A percentile compares a stretch with the other conserved stretches of the same genome.
Conservation (phyloP, 768 basidiomycete genomes). For the Coprinopsis strossmayeri region DNA sequence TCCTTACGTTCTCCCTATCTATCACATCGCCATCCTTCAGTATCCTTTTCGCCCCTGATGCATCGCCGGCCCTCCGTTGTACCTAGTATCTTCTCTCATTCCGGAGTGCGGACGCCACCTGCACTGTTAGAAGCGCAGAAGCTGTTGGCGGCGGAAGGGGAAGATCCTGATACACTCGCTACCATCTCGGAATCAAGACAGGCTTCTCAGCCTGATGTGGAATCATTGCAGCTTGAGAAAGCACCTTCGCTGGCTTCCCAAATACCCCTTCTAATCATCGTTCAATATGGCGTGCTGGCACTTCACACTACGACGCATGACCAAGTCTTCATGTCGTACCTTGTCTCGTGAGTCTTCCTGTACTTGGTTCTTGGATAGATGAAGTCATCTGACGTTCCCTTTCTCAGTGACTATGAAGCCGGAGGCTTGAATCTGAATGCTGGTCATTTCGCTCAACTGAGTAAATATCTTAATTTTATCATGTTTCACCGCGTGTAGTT, state of each 20-base stretch:
- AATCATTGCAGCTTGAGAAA: conserved; percentile 39
- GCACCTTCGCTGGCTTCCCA: conserved; percentile 63
- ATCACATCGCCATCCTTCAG: conserved; percentile 23
- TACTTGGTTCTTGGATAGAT: neutral
- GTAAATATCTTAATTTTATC: conserved; percentile 30
- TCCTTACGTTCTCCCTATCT: conserved; percentile 11
- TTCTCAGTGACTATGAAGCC: conserved; percentile 60
- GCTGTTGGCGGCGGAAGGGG: conserved; percentile 32
- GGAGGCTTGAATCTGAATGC: conserved; percentile 93
- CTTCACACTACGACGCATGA: conserved; percentile 87
- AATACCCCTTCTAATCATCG: conserved; percentile 77
- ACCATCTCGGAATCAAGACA: conserved; percentile 46
- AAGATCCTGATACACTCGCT: conserved; percentile 31
- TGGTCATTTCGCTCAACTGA: conserved; percentile 87
- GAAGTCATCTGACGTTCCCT: conserved; percentile 7
- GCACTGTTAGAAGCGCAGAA: conserved; percentile 72
- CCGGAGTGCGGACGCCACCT: conserved; percentile 74
- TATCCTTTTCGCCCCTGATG: conserved; percentile 27
- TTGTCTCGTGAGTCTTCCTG: conserved; percentile 63
- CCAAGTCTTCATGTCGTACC: conserved; percentile 87
- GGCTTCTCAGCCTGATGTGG: conserved; percentile 27
- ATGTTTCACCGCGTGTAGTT: neutral
- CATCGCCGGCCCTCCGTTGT: conserved; percentile 54
- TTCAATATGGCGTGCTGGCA: conserved; percentile 87
- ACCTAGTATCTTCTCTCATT: conserved; percentile 78